Evolutionary conservation across 305 asterid genomes (phyloP).

Genomic region (Rubia peregrina): DNA sequence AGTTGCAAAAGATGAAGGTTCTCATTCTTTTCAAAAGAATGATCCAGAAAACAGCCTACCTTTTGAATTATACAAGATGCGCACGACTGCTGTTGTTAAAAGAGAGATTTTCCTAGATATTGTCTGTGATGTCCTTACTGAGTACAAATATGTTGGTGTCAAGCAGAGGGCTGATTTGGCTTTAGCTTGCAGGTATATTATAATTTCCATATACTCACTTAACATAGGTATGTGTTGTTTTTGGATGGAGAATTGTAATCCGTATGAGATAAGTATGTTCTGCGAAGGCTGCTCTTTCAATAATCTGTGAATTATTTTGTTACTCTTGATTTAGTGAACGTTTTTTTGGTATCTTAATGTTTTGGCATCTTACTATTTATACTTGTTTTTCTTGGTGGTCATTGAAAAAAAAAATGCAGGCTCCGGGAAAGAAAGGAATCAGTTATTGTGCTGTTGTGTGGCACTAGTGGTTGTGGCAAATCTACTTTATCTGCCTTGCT

Average conservation of each 20-base stretch:
- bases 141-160: slow-evolving; percentile 86
- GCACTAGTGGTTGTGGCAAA: slow-evolving; percentile 98
- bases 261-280: background rate
- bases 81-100: slow-evolving; percentile 67
- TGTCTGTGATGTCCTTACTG: slow-evolving; percentile 78
- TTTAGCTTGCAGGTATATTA: slow-evolving; percentile 83
- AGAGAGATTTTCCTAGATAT: slow-evolving; percentile 65
- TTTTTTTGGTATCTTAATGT: background rate
- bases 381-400: background rate
- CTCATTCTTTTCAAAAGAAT: slow-evolving; percentile 26
- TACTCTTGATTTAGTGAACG: background rate
- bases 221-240: background rate
- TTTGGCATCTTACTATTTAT: slow-evolving; percentile 4
- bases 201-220: slow-evolving; percentile 11
- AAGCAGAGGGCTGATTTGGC: slow-evolving; percentile 88
- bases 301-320: background rate
- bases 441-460: slow-evolving; percentile 79
- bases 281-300: background rate
- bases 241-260: background rate
- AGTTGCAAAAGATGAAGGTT: slow-evolving; percentile 27
- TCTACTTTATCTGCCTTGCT: slow-evolving; percentile 94
- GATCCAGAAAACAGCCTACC: slow-evolving; percentile 41
- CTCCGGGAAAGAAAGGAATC: slow-evolving; percentile 91
- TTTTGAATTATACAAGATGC: slow-evolving; percentile 79
- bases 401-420: slow-evolving; percentile 31